Evolutionary conservation across 208 protist genomes (phyloP).

Genomic region (Trypanosoma rangeli): DNA sequence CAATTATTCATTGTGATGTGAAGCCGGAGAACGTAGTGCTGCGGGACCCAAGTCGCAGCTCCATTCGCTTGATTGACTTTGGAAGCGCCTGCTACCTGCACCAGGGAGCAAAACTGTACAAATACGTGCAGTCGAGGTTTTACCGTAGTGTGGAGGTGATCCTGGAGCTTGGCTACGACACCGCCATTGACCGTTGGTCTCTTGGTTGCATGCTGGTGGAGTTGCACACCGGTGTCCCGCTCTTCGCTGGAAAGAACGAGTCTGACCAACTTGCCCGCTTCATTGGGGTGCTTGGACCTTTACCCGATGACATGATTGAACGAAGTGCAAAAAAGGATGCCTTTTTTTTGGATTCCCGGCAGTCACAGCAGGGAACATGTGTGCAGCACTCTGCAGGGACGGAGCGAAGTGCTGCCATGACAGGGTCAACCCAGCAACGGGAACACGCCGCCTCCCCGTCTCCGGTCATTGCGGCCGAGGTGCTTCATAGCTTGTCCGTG

Average conservation of each 20-base stretch:
- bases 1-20: conserved; percentile 98
- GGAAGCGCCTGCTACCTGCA: conserved; percentile 94
- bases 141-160: conserved; percentile 98
- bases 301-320: conserved; percentile 80
- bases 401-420: neutral
- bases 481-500: conserved; percentile 23
- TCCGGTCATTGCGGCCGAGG: conserved; percentile 29
- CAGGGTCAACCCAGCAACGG: neutral
- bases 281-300: conserved; percentile 66
- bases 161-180: conserved; percentile 94
- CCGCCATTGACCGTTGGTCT: conserved; percentile 98
- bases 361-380: neutral
- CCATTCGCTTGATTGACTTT: conserved; percentile 98
- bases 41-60: conserved; percentile 79
- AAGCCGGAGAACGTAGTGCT: conserved; percentile 97
- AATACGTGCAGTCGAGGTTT: conserved; percentile 97
- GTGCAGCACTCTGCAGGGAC: neutral
- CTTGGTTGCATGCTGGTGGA: conserved; percentile 99
- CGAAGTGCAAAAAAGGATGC: conserved; percentile 53
- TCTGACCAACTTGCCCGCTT: conserved; percentile 95
- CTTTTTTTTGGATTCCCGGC: conserved; percentile 25
- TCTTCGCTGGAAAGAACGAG: conserved; percentile 96
- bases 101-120: conserved; percentile 32
- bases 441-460: conserved; percentile 20
- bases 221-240: conserved; percentile 96